Evolutionary conservation across 208 protist genomes (phyloP), one percentile per base, ranked within the genome.

Genomic region (Crithidia expoeki): DNA sequence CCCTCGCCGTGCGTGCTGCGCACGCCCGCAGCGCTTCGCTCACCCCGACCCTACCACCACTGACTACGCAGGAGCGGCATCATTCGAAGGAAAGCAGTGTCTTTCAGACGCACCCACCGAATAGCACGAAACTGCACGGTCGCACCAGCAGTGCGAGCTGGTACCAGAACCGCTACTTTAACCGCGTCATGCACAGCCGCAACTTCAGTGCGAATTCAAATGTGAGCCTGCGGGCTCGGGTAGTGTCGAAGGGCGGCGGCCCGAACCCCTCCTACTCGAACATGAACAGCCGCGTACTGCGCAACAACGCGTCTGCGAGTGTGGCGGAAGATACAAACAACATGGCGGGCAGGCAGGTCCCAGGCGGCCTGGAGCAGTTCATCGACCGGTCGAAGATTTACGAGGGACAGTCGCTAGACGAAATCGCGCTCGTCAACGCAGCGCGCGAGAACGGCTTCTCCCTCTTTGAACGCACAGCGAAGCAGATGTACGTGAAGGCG

Each of bases 401-500:
- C 72, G 87, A 98, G 58, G 92, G 88, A 0, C 80, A 92, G 67
- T 97, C 90, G 33, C 82, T 95, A 3, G 97, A 98, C 73, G 97
- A 98, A 74, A 90, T 97, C 53, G 95, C 94, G 11, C 76, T 95
- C 1, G 88, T 97, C 19, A 83, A 67, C 30, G 92, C 90, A 36
- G 94, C 96, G 1, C 70, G 74, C 19, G 71, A 89, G 36, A 94
- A 96, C 79, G 90, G 90, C 32, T 96, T 94, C 70, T 64, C 71
- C 0, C 81, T 98, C 16, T 59, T 82, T 28, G 60, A 84, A 36
- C 74, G 91, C 28, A 93, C 77, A 30, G 76, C 85, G 17, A 91
- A 82, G 64, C 67, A 87, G 53, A 84, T 94, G 49, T 88, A 79
- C 66, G 61, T 96, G 27, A 83, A 85, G 56, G 74, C 90, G 33